Conservation (phyloP, 495 filamentous ascomycete genomes). For the Penicillium lagena region DNA sequence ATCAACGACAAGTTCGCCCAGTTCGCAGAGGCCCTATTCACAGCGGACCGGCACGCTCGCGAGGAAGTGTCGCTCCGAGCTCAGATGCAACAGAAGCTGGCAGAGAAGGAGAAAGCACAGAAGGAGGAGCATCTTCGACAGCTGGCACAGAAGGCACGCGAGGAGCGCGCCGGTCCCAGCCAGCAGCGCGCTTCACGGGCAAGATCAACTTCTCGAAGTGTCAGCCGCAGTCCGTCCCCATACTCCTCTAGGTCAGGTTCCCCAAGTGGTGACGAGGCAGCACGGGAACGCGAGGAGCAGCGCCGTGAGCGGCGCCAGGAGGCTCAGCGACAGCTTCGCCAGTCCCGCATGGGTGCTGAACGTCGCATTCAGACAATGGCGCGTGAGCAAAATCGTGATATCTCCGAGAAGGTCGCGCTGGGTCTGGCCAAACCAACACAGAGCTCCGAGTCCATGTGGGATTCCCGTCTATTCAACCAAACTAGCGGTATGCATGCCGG, state of each 20-base stretch:
- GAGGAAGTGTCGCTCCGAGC: conserved; percentile 92
- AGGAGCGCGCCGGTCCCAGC: conserved; percentile 57
- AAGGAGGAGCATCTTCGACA: conserved; percentile 90
- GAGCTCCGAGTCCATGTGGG: conserved; percentile 88
- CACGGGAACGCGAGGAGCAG: conserved; percentile 66
- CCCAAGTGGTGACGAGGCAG: conserved; percentile 57
- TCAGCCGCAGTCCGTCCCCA: conserved; percentile 47
- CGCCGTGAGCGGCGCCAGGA: conserved; percentile 75
- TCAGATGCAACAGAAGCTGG: conserved; percentile 91
- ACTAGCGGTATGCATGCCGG: conserved; percentile 79
- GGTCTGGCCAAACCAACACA: conserved; percentile 93
- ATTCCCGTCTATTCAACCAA: conserved; percentile 93
- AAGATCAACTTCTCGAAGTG: conserved; percentile 38
- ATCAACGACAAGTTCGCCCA: conserved; percentile 99
- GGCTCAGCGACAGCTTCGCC: conserved; percentile 81
- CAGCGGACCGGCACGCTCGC: conserved; percentile 87
- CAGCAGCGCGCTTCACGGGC: conserved; percentile 35
- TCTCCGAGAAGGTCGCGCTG: conserved; percentile 94
- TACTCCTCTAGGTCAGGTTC: conserved; percentile 51
- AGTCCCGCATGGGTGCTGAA: conserved; percentile 94
- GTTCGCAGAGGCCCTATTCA: conserved; percentile 89
- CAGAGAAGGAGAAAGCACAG: conserved; percentile 90
- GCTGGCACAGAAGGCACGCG: conserved; percentile 86
- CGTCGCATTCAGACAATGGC: conserved; percentile 85
- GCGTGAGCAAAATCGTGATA: conserved; percentile 92